phyloP scores from a whole-genome alignment of 2,329 filamentous ascomycete species.

The Alternaria solani region DNA sequence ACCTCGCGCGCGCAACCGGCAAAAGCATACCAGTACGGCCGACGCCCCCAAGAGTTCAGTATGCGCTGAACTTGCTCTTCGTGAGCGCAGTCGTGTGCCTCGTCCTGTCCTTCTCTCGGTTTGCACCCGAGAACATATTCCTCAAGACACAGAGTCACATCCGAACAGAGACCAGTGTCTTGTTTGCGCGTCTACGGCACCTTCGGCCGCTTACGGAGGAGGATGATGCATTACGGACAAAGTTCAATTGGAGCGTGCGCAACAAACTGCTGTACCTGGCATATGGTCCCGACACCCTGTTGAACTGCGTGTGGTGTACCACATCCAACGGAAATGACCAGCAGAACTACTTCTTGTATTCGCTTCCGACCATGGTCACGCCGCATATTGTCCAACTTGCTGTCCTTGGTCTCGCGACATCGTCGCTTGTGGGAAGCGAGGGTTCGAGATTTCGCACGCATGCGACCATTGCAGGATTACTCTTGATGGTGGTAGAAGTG shows the following conservation, averaged over 20 bases:
- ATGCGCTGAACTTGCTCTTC: constrained; percentile 69
- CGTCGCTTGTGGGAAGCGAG: constrained; percentile 69
- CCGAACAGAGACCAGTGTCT: constrained; percentile 81
- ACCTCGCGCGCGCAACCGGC: constrained; percentile 57
- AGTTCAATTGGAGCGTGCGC: constrained; percentile 68
- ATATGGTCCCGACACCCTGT: constrained; percentile 77
- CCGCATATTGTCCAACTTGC: constrained; percentile 84
- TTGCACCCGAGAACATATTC: constrained; percentile 85
- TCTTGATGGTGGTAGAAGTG: constrained; percentile 69
- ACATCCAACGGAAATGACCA: constrained; percentile 66
- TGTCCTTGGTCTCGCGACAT: constrained; percentile 76
- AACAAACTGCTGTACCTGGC: constrained; percentile 82
- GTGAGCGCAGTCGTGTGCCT: constrained; percentile 62
- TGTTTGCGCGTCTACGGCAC: constrained; percentile 77
- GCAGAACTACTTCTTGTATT: constrained; percentile 79
- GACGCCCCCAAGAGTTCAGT: constrained; percentile 61
- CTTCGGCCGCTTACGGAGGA: constrained; percentile 65
- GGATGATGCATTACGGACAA: constrained; percentile 72
- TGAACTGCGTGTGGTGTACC: constrained; percentile 83
- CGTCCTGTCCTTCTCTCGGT: constrained; percentile 69
- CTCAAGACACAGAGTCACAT: constrained; percentile 77
- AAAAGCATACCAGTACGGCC: constrained; percentile 62
- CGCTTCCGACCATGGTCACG: constrained; percentile 73
- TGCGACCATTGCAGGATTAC: constrained; percentile 70
- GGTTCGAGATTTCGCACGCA: constrained; percentile 73